A percentile compares a stretch with the other conserved stretches of the same genome.
phyloP scores from a whole-genome alignment of 2,329 filamentous ascomycete species.

The Cephalotrichum gorgonifer region DNA sequence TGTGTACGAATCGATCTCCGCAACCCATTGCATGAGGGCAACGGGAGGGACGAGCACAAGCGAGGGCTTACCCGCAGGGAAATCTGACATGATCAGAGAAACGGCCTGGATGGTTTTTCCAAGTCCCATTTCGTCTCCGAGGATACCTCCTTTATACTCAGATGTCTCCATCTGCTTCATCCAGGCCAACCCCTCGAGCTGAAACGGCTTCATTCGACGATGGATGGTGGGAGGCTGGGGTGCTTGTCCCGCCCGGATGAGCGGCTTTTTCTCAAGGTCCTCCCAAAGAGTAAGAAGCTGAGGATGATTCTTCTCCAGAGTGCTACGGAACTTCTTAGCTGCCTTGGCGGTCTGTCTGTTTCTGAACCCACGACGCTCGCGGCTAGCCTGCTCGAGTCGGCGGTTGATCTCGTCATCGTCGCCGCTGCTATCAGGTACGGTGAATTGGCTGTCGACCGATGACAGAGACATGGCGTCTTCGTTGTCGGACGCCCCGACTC shows the following conservation, averaged over 20 bases:
- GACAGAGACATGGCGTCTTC: neutral
- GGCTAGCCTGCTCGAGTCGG: conserved; percentile 6
- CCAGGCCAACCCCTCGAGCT: conserved; percentile 89
- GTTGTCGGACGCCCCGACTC: too few species aligned
- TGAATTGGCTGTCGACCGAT: neutral
- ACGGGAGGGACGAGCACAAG: conserved; percentile 88
- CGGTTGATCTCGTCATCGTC: conserved; percentile 1
- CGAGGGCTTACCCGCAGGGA: conserved; percentile 70
- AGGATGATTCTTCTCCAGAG: conserved; percentile 51
- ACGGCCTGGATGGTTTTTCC: conserved; percentile 98
- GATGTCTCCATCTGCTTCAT: conserved; percentile 84
- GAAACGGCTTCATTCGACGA: conserved; percentile 81
- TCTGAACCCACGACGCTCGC: conserved; percentile 23
- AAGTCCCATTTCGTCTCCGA: conserved; percentile 98
- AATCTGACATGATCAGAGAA: conserved; percentile 96
- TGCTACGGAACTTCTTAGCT: neutral
- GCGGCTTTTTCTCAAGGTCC: conserved; percentile 56
- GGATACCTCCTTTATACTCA: conserved; percentile 75
- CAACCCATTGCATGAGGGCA: conserved; percentile 90
- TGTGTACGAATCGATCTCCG: conserved; percentile 71
- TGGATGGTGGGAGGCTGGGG: conserved; percentile 59
- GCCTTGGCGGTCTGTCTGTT: conserved; percentile 14
- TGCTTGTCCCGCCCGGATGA: conserved; percentile 44
- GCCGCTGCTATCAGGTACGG: neutral
- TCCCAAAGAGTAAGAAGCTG: conserved; percentile 77